phyloP scores from a whole-genome alignment of 2,329 filamentous ascomycete species.

The Didymellaceae sp. region DNA sequence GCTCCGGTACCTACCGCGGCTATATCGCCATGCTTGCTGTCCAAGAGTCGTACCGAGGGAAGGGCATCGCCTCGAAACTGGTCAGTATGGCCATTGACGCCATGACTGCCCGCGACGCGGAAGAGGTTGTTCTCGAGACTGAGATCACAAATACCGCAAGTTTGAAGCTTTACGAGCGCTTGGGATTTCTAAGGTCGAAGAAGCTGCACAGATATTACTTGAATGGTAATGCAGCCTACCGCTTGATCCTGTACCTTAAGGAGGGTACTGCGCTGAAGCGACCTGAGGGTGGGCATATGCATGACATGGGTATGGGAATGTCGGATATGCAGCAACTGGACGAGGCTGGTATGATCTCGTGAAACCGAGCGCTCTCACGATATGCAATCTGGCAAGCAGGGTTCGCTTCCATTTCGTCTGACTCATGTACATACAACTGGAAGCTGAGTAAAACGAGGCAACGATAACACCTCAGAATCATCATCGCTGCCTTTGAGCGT shows the following conservation, averaged over 20 bases:
- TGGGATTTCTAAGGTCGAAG: constrained; percentile 92
- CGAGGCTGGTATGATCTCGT: constrained; percentile 8
- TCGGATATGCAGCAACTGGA: constrained; percentile 10
- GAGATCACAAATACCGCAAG: constrained; percentile 91
- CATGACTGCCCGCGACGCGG: constrained; percentile 83
- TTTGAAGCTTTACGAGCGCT: constrained; percentile 88
- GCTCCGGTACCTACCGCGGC: constrained; percentile 83
- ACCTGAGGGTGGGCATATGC: constrained; percentile 19
- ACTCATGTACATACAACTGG: too few relatives aligned
- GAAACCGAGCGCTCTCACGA: neutral
- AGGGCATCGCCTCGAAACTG: constrained; percentile 83
- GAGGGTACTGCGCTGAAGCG: constrained; percentile 44
- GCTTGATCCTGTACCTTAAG: constrained; percentile 82
- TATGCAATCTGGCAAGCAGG: too few relatives aligned
- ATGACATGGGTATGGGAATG: constrained; percentile 8
- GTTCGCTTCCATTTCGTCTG: too few relatives aligned
- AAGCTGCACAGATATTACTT: constrained; percentile 93
- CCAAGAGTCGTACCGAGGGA: constrained; percentile 76
- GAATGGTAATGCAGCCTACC: constrained; percentile 93
- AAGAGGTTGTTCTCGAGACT: constrained; percentile 95
- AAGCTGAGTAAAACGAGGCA: too few relatives aligned
- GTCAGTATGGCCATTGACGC: constrained; percentile 91
- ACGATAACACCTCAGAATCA: too few relatives aligned
- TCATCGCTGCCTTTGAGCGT: too few relatives aligned
- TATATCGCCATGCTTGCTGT: constrained; percentile 99